phyloP scores from a whole-genome alignment of 2,329 filamentous ascomycete species.

The Aspergillus sp. region DNA sequence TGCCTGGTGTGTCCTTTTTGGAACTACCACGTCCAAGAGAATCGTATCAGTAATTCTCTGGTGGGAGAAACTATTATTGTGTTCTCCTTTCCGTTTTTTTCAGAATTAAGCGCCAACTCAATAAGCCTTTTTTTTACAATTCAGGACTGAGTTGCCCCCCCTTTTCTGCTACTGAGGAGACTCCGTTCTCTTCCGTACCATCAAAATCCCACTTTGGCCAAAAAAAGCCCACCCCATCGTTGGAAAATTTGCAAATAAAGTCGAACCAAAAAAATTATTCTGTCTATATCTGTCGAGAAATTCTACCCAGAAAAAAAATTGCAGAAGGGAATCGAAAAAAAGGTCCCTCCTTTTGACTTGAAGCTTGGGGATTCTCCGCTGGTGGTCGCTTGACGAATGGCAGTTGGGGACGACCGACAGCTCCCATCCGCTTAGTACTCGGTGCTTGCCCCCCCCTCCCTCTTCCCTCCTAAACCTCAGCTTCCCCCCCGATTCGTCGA shows the following conservation, averaged over 20 bases:
- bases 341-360: constrained; percentile 10
- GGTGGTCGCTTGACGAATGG: constrained; percentile 21
- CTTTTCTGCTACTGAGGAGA: constrained; percentile 13
- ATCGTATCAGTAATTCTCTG: neutral
- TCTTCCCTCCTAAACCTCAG: constrained; percentile 15
- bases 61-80: neutral
- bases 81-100: neutral
- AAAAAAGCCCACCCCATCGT: neutral
- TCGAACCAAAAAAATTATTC: neutral
- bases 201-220: constrained; percentile 14
- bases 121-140: neutral
- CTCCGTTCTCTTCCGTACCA: constrained; percentile 18
- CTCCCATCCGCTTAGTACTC: constrained; percentile 25
- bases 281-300: neutral
- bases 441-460: constrained; percentile 22
- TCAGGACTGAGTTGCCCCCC: constrained; percentile 12
- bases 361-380: constrained; percentile 16
- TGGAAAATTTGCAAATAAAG: neutral
- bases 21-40: neutral
- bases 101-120: constrained; percentile 2
- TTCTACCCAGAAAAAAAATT: neutral
- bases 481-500: constrained; percentile 14
- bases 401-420: constrained; percentile 24
- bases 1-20: constrained; percentile 9
- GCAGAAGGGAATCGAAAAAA: constrained; percentile 9